phyloP scores from a whole-genome alignment of 192 early-diverging fungal species.

The Linnemannia zychae region DNA sequence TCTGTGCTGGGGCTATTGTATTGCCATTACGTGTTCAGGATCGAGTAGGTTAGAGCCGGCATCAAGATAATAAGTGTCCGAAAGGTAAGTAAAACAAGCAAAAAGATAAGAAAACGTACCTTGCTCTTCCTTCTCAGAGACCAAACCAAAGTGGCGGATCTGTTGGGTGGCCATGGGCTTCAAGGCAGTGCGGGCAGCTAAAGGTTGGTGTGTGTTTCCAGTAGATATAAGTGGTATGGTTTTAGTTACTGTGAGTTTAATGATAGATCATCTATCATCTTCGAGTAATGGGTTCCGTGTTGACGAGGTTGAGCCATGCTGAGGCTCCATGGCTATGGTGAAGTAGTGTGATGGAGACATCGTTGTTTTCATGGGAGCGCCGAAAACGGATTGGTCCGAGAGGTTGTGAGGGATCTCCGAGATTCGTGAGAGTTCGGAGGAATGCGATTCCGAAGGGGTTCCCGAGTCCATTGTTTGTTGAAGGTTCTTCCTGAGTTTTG shows the following conservation, averaged over 20 bases:
- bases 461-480: background rate
- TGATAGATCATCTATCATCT: background rate
- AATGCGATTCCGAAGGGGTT: background rate
- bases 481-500: background rate
- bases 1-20: slow-evolving; percentile 26
- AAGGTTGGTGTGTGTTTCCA: background rate
- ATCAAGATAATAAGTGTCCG: background rate
- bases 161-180: slow-evolving; percentile 54
- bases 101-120: slow-evolving; percentile 10
- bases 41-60: background rate
- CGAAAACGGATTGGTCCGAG: slow-evolving; percentile 18
- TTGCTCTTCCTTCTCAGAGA: slow-evolving; percentile 55
- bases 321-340: background rate
- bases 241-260: background rate
- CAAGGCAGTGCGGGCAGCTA: slow-evolving; percentile 52
- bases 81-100: background rate
- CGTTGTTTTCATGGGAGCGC: background rate
- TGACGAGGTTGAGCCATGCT: background rate
- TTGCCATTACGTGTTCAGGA: background rate
- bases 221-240: background rate
- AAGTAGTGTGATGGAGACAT: background rate
- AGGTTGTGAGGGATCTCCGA: slow-evolving; percentile 22
- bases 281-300: background rate
- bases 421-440: slow-evolving; percentile 3
- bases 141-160: slow-evolving; percentile 53